phyloP scores from a whole-genome alignment of 345 rosid species.

The Gossypium turneri region DNA sequence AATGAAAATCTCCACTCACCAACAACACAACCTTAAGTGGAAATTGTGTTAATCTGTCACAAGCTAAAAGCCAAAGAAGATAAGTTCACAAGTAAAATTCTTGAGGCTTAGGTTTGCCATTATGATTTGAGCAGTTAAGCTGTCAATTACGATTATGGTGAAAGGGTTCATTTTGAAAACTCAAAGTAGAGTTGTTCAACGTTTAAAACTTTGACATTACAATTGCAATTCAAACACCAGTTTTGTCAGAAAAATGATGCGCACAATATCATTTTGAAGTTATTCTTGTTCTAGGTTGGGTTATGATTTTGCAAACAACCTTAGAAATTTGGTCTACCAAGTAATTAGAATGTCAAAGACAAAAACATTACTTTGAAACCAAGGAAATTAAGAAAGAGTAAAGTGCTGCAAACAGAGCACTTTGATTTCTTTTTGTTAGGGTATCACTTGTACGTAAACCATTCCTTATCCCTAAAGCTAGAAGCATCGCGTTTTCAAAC shows the following conservation, averaged over 20 bases:
- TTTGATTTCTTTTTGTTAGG: conserved; percentile 4
- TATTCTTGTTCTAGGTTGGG: neutral
- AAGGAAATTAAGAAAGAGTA: neutral
- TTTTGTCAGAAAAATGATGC: neutral
- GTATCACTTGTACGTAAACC: conserved; percentile 8
- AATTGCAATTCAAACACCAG: neutral
- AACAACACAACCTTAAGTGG: neutral
- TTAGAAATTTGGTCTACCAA: neutral
- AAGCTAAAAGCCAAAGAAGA: neutral
- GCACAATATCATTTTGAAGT: neutral
- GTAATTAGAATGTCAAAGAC: conserved; percentile 4
- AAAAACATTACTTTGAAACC: conserved; percentile 13
- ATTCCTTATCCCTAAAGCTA: conserved; percentile 5
- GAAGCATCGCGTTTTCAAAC: neutral
- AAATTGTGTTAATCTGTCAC: neutral
- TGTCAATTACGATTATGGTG: neutral
- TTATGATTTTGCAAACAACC: neutral
- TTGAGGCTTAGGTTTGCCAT: neutral
- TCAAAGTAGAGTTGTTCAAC: neutral
- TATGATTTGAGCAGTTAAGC: neutral
- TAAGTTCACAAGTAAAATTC: neutral
- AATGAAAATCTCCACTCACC: conserved; percentile 4
- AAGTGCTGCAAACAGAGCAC: neutral
- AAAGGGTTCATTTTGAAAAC: neutral
- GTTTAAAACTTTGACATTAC: neutral